phyloP scores from a whole-genome alignment of 2,329 filamentous ascomycete genomes.

The Ophiostoma perfectum region DNA sequence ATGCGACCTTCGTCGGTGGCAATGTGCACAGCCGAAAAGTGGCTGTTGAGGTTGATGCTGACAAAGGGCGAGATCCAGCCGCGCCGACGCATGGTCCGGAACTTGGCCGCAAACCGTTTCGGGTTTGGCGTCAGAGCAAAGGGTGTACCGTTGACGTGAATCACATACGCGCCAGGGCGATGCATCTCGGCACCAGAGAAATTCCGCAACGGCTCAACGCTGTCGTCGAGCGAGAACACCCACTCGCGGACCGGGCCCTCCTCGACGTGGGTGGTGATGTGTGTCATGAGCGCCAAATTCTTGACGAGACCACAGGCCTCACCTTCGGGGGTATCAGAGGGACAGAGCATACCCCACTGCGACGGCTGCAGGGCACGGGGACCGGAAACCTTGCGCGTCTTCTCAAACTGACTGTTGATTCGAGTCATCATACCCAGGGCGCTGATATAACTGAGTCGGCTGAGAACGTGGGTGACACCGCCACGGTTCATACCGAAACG shows the following conservation, averaged over 20 bases:
- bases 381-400: constrained; percentile 93
- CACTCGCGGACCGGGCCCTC: constrained; percentile 84
- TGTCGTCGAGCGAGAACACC: constrained; percentile 79
- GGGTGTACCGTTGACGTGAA: constrained; percentile 93
- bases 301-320: constrained; percentile 97
- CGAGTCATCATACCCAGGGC: constrained; percentile 99
- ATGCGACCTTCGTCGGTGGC: constrained; percentile 96
- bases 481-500: constrained; percentile 98
- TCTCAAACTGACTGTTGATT: constrained; percentile 97
- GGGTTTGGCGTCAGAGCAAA: constrained; percentile 81
- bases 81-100: constrained; percentile 79
- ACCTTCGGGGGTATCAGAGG: constrained; percentile 95
- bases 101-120: constrained; percentile 77
- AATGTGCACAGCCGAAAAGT: constrained; percentile 87
- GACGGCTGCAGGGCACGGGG: constrained; percentile 94
- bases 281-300: constrained; percentile 97
- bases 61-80: constrained; percentile 94
- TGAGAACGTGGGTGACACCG: constrained; percentile 93
- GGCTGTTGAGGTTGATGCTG: constrained; percentile 91
- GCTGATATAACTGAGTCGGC: constrained; percentile 90
- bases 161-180: constrained; percentile 73
- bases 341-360: constrained; percentile 96
- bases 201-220: constrained; percentile 68
- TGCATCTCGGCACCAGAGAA: constrained; percentile 80
- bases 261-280: constrained; percentile 95